Base-by-base conservation (phyloP, 495 filamentous ascomycete species). In the Saxophila tyrrhenica region DNA sequence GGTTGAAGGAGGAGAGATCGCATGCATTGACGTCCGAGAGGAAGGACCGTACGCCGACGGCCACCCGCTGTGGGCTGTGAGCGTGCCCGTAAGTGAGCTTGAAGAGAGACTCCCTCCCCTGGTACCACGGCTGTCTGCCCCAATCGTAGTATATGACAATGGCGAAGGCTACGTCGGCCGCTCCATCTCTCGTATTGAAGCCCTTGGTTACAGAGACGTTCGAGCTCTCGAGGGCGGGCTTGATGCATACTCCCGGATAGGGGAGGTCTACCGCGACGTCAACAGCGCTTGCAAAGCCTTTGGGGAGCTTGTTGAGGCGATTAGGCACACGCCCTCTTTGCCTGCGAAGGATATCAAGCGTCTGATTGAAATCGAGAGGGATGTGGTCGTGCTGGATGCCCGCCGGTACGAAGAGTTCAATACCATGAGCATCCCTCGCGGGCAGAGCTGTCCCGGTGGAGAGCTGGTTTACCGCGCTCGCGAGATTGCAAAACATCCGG, bases 181-280 rank as follows among this genome's bases (percentile, higher is more conserved):
- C 25, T 9, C 45, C 10, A 7, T 25, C 19, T 3, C 21, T 3
- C 45, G 45, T 9, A 48, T 48, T 8, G 9, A 3, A 23, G 17
- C 13, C 10, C 45, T 48, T 20, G 45, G 45, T 9, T 48, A 48
- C 21, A 25, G 10, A 9, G 23, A 25, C 17, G 45, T 48, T 10
- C 2, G 11, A 8, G 25, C 25, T 25, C 45, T 48, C 11, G 21
- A 25, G 13, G 45, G 45, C 9, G 45, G 45, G 5, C 24, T 48
- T 23, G 13, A 13, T 3, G 45, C 45, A 3, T 48, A 48, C 21
- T 3, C 19, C 8, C 10, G 45, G 5, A 21, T 11, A 23, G 45
- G 45, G 3, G 45, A 48, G 24, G 45, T 48, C 45, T 48, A 48
- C 23, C 45, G 45, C 45, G 45, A 48, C 21, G 45, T 48, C 21